Conservation (phyloP, 2,329 filamentous ascomycete genomes). For the Aspergillus fumigatiaffinis region DNA sequence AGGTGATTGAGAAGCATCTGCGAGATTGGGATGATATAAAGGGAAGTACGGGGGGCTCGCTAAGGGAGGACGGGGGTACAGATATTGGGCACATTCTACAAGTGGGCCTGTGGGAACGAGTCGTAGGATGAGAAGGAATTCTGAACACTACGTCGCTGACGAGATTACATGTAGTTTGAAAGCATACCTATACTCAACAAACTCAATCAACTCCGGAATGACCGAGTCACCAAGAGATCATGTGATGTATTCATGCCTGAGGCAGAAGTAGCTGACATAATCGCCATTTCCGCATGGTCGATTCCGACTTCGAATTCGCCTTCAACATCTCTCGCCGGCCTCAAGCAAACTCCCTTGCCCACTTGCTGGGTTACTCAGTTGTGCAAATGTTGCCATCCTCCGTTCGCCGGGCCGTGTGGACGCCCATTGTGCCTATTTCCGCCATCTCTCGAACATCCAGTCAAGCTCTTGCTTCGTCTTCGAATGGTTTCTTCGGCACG, state of each 20-base stretch:
- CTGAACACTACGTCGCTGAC: no score
- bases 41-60: background rate
- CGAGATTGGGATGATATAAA: background rate
- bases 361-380: conserved; percentile 22
- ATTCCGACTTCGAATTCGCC: conserved; percentile 35
- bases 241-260: conserved; percentile 7
- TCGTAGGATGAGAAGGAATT: no score
- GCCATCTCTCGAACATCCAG: conserved; percentile 29
- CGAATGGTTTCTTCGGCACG: conserved; percentile 28
- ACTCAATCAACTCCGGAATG: no score
- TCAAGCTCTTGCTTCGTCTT: conserved; percentile 28
- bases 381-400: conserved; percentile 44
- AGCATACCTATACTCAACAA: no score
- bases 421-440: conserved; percentile 30
- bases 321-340: conserved; percentile 19
- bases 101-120: no score
- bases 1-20: background rate
- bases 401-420: conserved; percentile 43
- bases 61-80: no score
- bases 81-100: no score
- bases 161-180: no score
- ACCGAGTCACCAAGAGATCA: background rate
- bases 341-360: conserved; percentile 23
- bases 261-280: conserved; percentile 23
- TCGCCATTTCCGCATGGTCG: conserved; percentile 29